Conservation (phyloP, 2,329 filamentous ascomycete species). For the Lecanosticta acicola region DNA sequence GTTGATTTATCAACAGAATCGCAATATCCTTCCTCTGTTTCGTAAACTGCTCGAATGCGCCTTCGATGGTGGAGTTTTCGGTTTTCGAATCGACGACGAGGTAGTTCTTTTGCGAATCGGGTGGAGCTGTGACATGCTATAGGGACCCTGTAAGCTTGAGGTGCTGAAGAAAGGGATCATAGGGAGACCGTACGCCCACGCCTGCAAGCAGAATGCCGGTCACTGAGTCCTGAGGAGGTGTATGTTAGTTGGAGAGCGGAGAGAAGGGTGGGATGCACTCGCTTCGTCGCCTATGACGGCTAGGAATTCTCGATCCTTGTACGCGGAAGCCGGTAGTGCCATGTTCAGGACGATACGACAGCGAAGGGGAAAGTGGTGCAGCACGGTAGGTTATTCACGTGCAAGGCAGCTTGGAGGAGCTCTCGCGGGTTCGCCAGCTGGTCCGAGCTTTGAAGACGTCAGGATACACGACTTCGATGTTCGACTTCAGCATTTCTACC, state of each 20-base stretch:
- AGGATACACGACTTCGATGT: too few species aligned
- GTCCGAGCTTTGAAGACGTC: not conserved
- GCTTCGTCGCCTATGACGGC: slow-evolving; percentile 98
- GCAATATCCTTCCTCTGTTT: slow-evolving; percentile 91
- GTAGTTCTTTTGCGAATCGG: slow-evolving; percentile 94
- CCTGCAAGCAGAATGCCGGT: slow-evolving; percentile 92
- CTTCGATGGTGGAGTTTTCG: slow-evolving; percentile 79
- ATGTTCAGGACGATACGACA: slow-evolving; percentile 36
- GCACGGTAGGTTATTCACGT: not conserved
- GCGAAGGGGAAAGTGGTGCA: not conserved
- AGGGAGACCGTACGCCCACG: slow-evolving; percentile 65
- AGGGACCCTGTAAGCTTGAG: not conserved
- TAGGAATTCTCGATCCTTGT: slow-evolving; percentile 85
- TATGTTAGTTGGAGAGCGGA: not conserved
- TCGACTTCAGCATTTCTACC: not conserved
- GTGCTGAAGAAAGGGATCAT: not conserved
- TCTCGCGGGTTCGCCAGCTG: not conserved
- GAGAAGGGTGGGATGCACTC: slow-evolving; percentile 8
- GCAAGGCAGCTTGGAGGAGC: not conserved
- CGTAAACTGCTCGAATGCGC: slow-evolving; percentile 84
- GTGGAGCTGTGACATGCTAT: slow-evolving; percentile 83
- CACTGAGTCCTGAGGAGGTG: slow-evolving; percentile 69
- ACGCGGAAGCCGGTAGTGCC: slow-evolving; percentile 55
- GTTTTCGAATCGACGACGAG: slow-evolving; percentile 94
- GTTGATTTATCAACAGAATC: slow-evolving; percentile 94